phyloP scores from a whole-genome alignment of 23 red algal species.

The Gracilaria caudata region DNA sequence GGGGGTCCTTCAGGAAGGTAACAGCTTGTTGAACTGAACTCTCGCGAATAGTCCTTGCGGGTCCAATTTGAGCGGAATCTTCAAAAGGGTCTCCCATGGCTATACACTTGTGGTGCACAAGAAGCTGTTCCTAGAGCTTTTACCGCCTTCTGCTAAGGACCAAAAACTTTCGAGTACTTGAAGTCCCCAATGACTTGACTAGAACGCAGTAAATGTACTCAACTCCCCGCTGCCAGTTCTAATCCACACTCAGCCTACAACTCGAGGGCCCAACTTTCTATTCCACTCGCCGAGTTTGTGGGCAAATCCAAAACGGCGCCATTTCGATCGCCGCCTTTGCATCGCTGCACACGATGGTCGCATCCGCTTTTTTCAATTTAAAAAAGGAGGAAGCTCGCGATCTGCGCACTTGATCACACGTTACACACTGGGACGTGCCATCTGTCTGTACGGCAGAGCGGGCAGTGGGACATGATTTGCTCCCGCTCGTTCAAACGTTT shows the following conservation, averaged over 20 bases:
- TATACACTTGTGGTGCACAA: neutral
- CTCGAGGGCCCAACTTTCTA: neutral
- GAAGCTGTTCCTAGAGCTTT: neutral
- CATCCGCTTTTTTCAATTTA: conserved; percentile 38
- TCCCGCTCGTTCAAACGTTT: neutral
- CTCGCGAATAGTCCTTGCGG: conserved; percentile 37
- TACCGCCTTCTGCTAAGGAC: neutral
- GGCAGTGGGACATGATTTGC: conserved; percentile 1
- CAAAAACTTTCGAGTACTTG: neutral
- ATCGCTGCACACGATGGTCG: neutral
- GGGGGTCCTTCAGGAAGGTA: conserved; percentile 71
- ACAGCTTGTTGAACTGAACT: conserved; percentile 57
- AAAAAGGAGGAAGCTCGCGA: neutral
- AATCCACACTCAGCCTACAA: neutral
- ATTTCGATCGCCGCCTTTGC: conserved; percentile 2
- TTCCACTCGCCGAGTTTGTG: conserved; percentile 20
- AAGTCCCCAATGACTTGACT: neutral
- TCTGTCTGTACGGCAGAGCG: neutral
- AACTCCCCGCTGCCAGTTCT: conserved; percentile 1
- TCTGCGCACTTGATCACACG: neutral
- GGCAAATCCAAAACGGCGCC: conserved; percentile 18
- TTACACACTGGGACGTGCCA: neutral
- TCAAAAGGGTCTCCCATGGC: conserved; percentile 66
- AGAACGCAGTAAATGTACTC: neutral
- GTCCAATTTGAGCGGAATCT: conserved; percentile 12